Conservation (phyloP, 2,329 filamentous ascomycete genomes). For the Cercospora sp. region DNA sequence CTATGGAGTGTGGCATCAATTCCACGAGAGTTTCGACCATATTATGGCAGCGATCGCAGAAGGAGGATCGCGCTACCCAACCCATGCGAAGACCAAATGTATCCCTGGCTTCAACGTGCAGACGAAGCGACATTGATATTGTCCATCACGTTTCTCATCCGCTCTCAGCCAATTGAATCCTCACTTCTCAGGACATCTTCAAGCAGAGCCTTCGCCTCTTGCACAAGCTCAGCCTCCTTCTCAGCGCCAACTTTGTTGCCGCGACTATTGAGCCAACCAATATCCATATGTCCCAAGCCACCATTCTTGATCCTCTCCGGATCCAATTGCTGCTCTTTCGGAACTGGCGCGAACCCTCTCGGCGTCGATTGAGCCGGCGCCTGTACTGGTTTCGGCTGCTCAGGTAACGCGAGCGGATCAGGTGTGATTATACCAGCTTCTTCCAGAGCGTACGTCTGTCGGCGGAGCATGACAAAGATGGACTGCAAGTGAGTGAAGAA, state of each 20-base stretch:
- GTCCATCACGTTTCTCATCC: neutral
- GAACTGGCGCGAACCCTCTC: conserved; percentile 10
- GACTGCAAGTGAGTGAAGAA: conserved; percentile 74
- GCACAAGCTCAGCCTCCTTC: conserved; percentile 81
- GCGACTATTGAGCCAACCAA: conserved; percentile 85
- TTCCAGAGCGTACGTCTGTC: conserved; percentile 76
- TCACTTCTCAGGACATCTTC: conserved; percentile 32
- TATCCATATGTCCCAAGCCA: conserved; percentile 64
- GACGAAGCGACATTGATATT: neutral
- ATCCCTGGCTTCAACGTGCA: neutral
- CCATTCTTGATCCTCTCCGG: conserved; percentile 44
- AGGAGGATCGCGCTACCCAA: neutral
- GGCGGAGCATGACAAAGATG: conserved; percentile 71
- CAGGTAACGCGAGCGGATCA: conserved; percentile 31
- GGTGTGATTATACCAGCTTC: conserved; percentile 71
- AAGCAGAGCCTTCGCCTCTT: conserved; percentile 58
- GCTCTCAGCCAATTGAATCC: neutral
- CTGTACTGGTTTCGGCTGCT: conserved; percentile 5
- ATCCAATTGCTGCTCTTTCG: conserved; percentile 21
- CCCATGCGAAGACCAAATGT: neutral
- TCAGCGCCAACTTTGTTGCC: conserved; percentile 78
- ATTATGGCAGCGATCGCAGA: neutral
- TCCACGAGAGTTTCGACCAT: neutral
- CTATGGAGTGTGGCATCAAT: neutral
- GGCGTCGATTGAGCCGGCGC: conserved; percentile 13